Evolutionary conservation across 352 stramenopile genomes (phyloP).

Genomic region (Blastocystis sp.): DNA sequence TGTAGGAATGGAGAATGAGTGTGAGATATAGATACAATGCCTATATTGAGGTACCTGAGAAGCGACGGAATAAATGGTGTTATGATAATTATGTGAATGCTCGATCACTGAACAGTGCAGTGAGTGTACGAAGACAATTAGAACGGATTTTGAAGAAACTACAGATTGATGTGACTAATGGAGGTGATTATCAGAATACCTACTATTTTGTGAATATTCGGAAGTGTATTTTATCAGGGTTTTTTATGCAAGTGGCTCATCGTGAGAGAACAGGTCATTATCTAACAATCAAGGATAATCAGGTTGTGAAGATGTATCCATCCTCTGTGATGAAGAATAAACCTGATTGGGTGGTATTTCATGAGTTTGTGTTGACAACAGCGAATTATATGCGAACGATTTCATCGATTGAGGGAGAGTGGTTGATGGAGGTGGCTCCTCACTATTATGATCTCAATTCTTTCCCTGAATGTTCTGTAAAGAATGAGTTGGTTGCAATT

Average conservation of each 20-base stretch:
- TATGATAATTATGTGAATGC: slow-evolving; percentile 95
- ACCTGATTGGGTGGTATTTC: slow-evolving; percentile 68
- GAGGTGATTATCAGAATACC: slow-evolving; percentile 65
- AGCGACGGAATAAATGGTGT: slow-evolving; percentile 78
- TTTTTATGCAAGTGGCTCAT: slow-evolving; percentile 96
- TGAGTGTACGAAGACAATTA: slow-evolving; percentile 89
- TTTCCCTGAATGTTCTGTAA: slow-evolving; percentile 73
- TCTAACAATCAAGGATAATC: slow-evolving; percentile 98
- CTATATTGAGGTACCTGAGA: slow-evolving; percentile 7
- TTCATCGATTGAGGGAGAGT: slow-evolving; percentile 83
- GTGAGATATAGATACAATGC: slow-evolving; percentile 27
- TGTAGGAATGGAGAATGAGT: slow-evolving; percentile 70
- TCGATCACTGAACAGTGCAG: slow-evolving; percentile 77
- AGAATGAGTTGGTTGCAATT: slow-evolving; percentile 29
- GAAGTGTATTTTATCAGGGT: slow-evolving; percentile 83
- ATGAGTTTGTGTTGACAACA: slow-evolving; percentile 96
- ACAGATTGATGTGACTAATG: slow-evolving; percentile 69
- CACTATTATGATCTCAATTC: slow-evolving; percentile 95
- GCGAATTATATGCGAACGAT: slow-evolving; percentile 97
- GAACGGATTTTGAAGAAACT: slow-evolving; percentile 75
- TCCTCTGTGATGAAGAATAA: slow-evolving; percentile 58
- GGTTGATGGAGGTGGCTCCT: slow-evolving; percentile 83
- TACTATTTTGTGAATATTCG: slow-evolving; percentile 86
- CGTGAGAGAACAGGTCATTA: slow-evolving; percentile 82
- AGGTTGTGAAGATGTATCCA: slow-evolving; percentile 68